Percentiles rank a stretch among this genome's conserved stretches.
Evolutionary conservation across 805 yeast genomes (phyloP).

Genomic region (Cyberlindnera euphorbiae): DNA sequence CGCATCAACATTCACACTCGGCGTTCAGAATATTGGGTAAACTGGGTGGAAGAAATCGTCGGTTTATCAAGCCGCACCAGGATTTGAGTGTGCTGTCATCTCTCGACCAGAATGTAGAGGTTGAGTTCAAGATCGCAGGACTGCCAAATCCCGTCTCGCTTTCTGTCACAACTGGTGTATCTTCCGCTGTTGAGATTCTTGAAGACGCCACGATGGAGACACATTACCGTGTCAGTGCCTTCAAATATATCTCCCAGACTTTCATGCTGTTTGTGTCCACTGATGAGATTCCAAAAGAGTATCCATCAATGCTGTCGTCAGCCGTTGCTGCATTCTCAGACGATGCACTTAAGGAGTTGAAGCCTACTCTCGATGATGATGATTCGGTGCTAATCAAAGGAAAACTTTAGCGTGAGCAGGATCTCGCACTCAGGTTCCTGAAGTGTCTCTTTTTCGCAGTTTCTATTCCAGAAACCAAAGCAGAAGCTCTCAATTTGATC

Average conservation of each 20-base stretch:
- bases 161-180: slow-evolving; percentile 78
- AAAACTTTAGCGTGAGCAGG: slow-evolving; percentile 56
- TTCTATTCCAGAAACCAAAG: slow-evolving; percentile 65
- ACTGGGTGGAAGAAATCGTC: slow-evolving; percentile 92
- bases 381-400: slow-evolving; percentile 44
- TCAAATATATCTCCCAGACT: slow-evolving; percentile 60
- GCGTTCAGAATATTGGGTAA: slow-evolving; percentile 92
- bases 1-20: slow-evolving; percentile 92
- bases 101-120: slow-evolving; percentile 65
- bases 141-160: slow-evolving; percentile 57
- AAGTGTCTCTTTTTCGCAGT: slow-evolving; percentile 73
- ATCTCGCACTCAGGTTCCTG: slow-evolving; percentile 56
- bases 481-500: slow-evolving; percentile 60
- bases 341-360: slow-evolving; percentile 32
- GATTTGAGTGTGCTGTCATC: slow-evolving; percentile 51
- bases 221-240: slow-evolving; percentile 76
- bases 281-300: slow-evolving; percentile 35
- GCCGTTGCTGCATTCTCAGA: slow-evolving; percentile 40
- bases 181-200: slow-evolving; percentile 69
- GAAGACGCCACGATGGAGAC: slow-evolving; percentile 54
- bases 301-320: slow-evolving; percentile 40
- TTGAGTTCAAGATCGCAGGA: slow-evolving; percentile 69
- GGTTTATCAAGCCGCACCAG: slow-evolving; percentile 71
- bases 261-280: slow-evolving; percentile 59
- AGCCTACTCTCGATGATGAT: slow-evolving; percentile 25